These are phyloP conservation scores for Epichloe glyceriae DNA, from an alignment of 2,329 filamentous ascomycete species.

Conservation along the genomic window DNA sequence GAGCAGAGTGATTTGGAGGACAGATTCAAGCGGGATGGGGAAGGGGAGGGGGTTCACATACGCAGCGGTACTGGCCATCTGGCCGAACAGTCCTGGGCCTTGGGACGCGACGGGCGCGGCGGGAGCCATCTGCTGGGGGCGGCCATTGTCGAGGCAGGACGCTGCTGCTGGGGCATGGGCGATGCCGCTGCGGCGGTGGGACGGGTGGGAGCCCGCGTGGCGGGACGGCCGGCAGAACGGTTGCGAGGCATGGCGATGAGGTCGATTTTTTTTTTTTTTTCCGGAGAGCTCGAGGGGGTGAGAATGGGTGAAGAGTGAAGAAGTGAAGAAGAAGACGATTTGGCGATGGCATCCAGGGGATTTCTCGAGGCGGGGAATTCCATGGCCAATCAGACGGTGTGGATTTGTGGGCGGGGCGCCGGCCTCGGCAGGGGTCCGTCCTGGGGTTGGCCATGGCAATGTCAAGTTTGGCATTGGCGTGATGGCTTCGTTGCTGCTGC, in stretches of 20 bases:
- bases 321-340: conserved; percentile 6
- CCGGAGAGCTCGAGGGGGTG: background rate
- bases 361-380: conserved; percentile 12
- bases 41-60: conserved; percentile 38
- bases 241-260: conserved; percentile 58
- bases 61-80: conserved; percentile 98
- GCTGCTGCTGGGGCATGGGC: conserved; percentile 47
- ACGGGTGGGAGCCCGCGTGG: conserved; percentile 35
- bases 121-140: conserved; percentile 33
- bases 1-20: background rate
- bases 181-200: conserved; percentile 50
- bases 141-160: conserved; percentile 58
- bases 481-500: too few species aligned
- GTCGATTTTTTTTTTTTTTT: conserved; percentile 12
- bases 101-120: conserved; percentile 37
- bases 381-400: conserved; percentile 16
- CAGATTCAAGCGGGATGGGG: too few species aligned
- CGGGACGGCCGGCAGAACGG: conserved; percentile 47
- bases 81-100: conserved; percentile 78
- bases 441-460: background rate
- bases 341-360: conserved; percentile 12
- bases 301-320: background rate
- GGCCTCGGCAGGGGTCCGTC: conserved; percentile 9
- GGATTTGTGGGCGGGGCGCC: conserved; percentile 15
- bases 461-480: background rate